Evolutionary conservation across 257 asterid species (phyloP), one percentile per base, ranked within the genome.

Genomic region (Coffea eugenioides): DNA sequence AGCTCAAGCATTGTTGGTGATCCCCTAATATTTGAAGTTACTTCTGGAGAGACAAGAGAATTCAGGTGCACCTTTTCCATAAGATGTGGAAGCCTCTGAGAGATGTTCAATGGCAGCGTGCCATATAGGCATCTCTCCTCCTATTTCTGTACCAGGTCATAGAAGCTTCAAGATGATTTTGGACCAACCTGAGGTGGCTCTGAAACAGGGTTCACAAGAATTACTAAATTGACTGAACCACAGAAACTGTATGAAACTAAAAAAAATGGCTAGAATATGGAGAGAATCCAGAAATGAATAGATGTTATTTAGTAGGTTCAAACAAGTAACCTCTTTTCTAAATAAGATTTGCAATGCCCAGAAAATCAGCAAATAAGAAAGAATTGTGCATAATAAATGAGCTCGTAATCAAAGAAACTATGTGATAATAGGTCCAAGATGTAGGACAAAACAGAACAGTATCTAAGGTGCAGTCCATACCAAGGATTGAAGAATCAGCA

Each of bases 11-110:
- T 91, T 82, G 72, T 73, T 72, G 76, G 88, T 77, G 88, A 81
- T 70, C 73, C 89, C 45, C 81, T 86, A 79, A 91, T 82, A 70
- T 79, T 87, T 80, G 88, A 81, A 75, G 85, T 66, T 79, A 84
- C 92, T 71, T 87, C 90, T 49, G 92, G 84, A 79, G 89, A 83
- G 57, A 74, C 91, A 83, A 83, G 49, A 85, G 97, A 89, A 80
- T 89, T 87, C 77, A 85, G 81, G 83, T 82, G 88, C 80, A 90
- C 85, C 83, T 91, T 94, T 59, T 90, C 91, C 59, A 84, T 81
- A 83, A 88, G 86, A 81, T 88, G 89, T 67, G 91, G 86, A 39
- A 91, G 90, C 90, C 96, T 89, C 97, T 94, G 89, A 54, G 89
- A 90, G 83, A 87, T 84, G 80, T 80, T 82, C 79, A 83, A 84